phyloP scores from a whole-genome alignment of 1,284 basidiomycete genomes.

The Malassezia restricta region DNA sequence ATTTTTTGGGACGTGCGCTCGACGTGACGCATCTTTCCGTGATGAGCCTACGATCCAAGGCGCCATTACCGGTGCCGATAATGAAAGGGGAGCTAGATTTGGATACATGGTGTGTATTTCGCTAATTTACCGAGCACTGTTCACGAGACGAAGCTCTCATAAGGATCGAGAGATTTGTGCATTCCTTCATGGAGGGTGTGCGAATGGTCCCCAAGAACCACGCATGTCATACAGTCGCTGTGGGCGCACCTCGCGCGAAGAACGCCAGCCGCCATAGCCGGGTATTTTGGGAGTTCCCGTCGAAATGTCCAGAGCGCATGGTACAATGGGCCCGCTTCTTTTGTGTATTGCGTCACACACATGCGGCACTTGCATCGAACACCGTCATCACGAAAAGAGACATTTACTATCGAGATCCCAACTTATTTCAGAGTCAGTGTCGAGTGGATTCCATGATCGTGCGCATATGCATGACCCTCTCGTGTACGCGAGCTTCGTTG shows the following conservation, averaged over 20 bases:
- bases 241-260: background rate
- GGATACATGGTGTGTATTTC: no score
- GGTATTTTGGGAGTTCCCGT: conserved; percentile 10
- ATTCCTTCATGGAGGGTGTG: background rate
- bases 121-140: background rate
- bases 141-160: background rate
- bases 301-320: background rate
- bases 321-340: conserved; percentile 14
- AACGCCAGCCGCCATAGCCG: background rate
- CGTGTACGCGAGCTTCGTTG: conserved; percentile 12
- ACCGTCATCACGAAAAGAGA: conserved; percentile 23
- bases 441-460: conserved; percentile 21
- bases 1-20: background rate
- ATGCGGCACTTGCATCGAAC: conserved; percentile 11
- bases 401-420: conserved; percentile 26
- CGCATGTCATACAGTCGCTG: background rate
- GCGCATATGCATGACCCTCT: conserved; percentile 10
- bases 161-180: background rate
- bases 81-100: no score
- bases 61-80: no score
- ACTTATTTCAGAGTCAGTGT: conserved; percentile 23
- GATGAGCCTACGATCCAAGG: background rate
- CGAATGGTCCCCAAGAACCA: background rate
- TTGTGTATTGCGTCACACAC: conserved; percentile 20
- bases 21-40: background rate